phyloP scores from a whole-genome alignment of 1,139 yeast genomes.

The Kodamaea fungicola region DNA sequence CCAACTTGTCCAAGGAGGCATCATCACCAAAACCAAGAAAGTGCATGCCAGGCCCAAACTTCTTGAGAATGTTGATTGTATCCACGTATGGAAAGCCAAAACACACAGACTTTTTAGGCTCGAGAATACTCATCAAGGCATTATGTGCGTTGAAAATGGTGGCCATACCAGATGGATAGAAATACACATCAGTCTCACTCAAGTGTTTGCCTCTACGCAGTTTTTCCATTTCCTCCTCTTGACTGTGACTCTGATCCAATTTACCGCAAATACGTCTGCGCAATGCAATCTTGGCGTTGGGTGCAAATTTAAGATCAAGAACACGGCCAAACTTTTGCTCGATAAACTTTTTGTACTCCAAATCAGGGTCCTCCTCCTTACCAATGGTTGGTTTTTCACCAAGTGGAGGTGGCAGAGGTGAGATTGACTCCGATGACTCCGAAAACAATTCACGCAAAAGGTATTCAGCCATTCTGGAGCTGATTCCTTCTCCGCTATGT shows the following conservation, averaged over 20 bases:
- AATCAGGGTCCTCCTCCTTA: constrained; percentile 31
- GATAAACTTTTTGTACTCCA: constrained; percentile 66
- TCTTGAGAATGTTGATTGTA: constrained; percentile 76
- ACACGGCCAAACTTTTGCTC: constrained; percentile 92
- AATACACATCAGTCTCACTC: constrained; percentile 65
- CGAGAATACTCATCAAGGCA: constrained; percentile 42
- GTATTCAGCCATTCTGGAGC: constrained; percentile 86
- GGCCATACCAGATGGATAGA: constrained; percentile 93
- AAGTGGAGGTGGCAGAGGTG: constrained; percentile 1
- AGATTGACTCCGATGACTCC: neutral
- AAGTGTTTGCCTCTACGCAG: constrained; percentile 32
- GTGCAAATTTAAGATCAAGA: constrained; percentile 70
- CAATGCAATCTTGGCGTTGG: constrained; percentile 71
- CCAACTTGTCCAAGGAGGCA: constrained; percentile 63
- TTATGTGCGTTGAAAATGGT: constrained; percentile 82
- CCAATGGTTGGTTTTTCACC: constrained; percentile 7
- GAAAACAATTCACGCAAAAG: constrained; percentile 58
- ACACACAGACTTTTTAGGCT: constrained; percentile 69
- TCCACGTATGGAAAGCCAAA: constrained; percentile 96
- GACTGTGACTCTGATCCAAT: constrained; percentile 43
- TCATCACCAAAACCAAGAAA: constrained; percentile 86
- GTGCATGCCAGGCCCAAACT: constrained; percentile 86
- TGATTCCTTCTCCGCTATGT: constrained; percentile 92
- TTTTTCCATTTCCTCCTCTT: constrained; percentile 29
- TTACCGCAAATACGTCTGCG: constrained; percentile 73